A percentile compares a stretch with the other conserved stretches of the same genome.
Conservation (phyloP, 352 stramenopile species). For the Pythium volutum region DNA sequence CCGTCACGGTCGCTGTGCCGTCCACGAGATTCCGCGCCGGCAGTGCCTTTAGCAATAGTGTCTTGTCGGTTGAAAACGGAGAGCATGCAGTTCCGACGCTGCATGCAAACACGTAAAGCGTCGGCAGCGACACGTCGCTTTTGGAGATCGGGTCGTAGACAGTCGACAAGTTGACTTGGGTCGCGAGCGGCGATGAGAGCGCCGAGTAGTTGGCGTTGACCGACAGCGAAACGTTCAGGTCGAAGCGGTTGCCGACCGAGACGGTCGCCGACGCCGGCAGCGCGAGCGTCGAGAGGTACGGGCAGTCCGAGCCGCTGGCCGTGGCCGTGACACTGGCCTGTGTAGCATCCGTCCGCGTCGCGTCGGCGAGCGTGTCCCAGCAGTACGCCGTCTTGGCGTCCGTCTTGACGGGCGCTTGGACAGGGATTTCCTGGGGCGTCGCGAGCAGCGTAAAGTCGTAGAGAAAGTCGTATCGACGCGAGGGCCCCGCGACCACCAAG, state of each 20-base stretch:
- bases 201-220: not conserved
- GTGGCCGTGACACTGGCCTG: constrained; percentile 32
- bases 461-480: constrained; percentile 48
- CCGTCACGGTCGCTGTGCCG: constrained; percentile 24
- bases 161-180: constrained; percentile 29
- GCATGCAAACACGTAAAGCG: constrained; percentile 46
- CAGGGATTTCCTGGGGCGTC: constrained; percentile 25
- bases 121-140: constrained; percentile 35
- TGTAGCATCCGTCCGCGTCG: constrained; percentile 20
- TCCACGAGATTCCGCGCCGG: constrained; percentile 35
- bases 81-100: constrained; percentile 30
- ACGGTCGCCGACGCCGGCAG: constrained; percentile 27
- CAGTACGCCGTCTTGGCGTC: constrained; percentile 40
- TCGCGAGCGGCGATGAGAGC: constrained; percentile 8
- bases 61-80: constrained; percentile 39
- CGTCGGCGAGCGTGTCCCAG: constrained; percentile 36
- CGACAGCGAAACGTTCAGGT: constrained; percentile 32
- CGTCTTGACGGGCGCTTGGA: constrained; percentile 26
- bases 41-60: constrained; percentile 28
- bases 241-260: constrained; percentile 11
- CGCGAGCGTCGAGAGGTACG: constrained; percentile 39
- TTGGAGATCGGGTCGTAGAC: constrained; percentile 33
- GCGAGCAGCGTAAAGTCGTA: constrained; percentile 55
- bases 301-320: constrained; percentile 36
- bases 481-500: constrained; percentile 36